A percentile compares a stretch with the other conserved stretches of the same genome.
These are phyloP conservation scores for Aspergillus incahuasiensis DNA, from an alignment of 495 filamentous ascomycete genomes.

Conservation along the genomic window DNA sequence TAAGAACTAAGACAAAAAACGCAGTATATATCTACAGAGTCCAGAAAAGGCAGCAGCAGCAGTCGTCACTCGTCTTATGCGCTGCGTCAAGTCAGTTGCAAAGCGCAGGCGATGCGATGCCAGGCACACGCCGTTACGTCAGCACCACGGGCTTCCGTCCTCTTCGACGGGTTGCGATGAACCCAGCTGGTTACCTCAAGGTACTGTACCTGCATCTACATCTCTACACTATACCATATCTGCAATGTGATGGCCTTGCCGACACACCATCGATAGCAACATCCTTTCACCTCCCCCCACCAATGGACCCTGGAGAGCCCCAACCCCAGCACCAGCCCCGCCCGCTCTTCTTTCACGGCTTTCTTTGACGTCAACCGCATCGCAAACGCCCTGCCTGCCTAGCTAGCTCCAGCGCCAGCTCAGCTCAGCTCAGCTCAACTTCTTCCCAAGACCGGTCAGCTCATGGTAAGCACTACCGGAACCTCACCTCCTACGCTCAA, in stretches of 20 bases:
- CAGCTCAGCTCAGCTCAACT: no score
- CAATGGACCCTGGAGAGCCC: neutral
- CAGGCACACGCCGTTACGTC: constrained; percentile 38
- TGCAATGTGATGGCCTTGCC: neutral
- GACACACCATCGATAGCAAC: neutral
- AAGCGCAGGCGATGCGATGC: constrained; percentile 1
- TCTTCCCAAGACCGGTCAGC: no score
- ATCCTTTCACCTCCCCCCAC: neutral
- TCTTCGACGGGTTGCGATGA: constrained; percentile 21
- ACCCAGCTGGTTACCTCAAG: no score
- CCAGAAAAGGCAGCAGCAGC: neutral
- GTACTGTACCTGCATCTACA: no score
- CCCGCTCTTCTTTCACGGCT: constrained; percentile 5
- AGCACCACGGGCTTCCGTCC: constrained; percentile 25
- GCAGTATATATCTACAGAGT: neutral
- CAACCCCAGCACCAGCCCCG: no score
- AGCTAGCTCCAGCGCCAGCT: no score
- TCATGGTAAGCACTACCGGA: constrained; percentile 3
- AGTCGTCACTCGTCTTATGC: neutral
- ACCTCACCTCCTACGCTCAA: neutral
- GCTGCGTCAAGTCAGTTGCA: neutral
- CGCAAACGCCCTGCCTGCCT: neutral
- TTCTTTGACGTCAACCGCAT: constrained; percentile 7
- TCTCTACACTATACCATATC: neutral
- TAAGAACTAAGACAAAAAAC: neutral